These are phyloP conservation scores for Yamadazyma blattariae DNA, from an alignment of 1,139 yeast genomes.

Conservation along the genomic window DNA sequence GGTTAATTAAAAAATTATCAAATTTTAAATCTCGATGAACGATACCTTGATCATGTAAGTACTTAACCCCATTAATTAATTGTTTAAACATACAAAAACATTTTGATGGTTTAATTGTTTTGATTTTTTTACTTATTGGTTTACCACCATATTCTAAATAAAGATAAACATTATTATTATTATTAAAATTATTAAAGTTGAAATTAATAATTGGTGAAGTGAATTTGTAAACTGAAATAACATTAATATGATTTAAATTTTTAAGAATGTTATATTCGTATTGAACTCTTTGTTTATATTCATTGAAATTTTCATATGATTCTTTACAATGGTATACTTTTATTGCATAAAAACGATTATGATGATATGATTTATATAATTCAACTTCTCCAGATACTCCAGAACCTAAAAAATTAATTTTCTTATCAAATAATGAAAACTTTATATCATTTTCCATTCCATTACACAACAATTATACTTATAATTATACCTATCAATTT, in stretches of 20 bases:
- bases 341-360: conserved; percentile 29
- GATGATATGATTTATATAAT: conserved; percentile 22
- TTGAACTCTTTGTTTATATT: conserved; percentile 33
- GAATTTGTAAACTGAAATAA: conserved; percentile 29
- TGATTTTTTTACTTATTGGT: conserved; percentile 19
- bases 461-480: too few species aligned
- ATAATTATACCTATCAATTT: too few species aligned
- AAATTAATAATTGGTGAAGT: conserved; percentile 18
- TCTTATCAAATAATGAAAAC: conserved; percentile 4
- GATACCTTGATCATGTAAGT: conserved; percentile 28
- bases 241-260: conserved; percentile 30
- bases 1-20: conserved; percentile 34
- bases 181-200: too few species aligned
- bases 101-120: conserved; percentile 13
- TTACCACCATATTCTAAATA: conserved; percentile 34
- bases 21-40: conserved; percentile 46
- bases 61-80: conserved; percentile 27
- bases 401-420: conserved; percentile 6
- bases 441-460: conserved; percentile 1
- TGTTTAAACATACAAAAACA: conserved; percentile 34
- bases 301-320: conserved; percentile 30
- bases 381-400: conserved; percentile 47
- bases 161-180: conserved; percentile 21
- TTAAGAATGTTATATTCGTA: conserved; percentile 34
- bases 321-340: conserved; percentile 40